These are phyloP conservation scores for Backusella tarrabulga DNA, from an alignment of 192 early-diverging fungal genomes.

Conservation along the genomic window DNA sequence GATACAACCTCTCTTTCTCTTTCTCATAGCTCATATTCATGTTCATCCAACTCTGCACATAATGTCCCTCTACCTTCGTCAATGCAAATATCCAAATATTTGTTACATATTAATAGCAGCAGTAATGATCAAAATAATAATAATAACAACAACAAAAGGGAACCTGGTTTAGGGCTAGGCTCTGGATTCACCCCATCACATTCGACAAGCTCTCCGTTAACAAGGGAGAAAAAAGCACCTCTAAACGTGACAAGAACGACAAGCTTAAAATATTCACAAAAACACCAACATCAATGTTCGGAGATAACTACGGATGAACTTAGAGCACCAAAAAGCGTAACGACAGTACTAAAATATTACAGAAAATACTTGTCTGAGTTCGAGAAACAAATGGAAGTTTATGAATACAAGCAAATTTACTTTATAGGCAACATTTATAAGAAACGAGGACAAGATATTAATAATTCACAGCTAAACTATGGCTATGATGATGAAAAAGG, in stretches of 20 bases:
- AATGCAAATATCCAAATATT: neutral
- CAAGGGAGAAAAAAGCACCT: neutral
- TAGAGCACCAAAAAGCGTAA: constrained; percentile 44
- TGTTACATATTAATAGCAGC: neutral
- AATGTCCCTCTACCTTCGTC: neutral
- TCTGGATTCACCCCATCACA: neutral
- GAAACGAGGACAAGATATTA: constrained; percentile 52
- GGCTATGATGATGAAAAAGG: constrained; percentile 90
- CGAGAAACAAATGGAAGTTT: constrained; percentile 80
- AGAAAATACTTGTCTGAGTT: constrained; percentile 73
- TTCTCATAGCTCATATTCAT: constrained; percentile 19
- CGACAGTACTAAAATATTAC: constrained; percentile 60
- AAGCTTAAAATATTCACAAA: neutral
- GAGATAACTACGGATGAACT: neutral
- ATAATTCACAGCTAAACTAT: constrained; percentile 56
- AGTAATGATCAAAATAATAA: constrained; percentile 7
- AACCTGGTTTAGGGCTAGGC: neutral
- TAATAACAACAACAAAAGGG: neutral
- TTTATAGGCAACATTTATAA: constrained; percentile 76
- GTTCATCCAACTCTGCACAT: neutral
- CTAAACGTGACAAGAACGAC: neutral
- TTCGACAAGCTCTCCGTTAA: neutral
- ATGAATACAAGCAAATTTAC: constrained; percentile 77
- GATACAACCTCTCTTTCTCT: constrained; percentile 22
- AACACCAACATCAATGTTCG: neutral